Conservation (phyloP, 352 stramenopile species). For the Blastocystis sp. region DNA sequence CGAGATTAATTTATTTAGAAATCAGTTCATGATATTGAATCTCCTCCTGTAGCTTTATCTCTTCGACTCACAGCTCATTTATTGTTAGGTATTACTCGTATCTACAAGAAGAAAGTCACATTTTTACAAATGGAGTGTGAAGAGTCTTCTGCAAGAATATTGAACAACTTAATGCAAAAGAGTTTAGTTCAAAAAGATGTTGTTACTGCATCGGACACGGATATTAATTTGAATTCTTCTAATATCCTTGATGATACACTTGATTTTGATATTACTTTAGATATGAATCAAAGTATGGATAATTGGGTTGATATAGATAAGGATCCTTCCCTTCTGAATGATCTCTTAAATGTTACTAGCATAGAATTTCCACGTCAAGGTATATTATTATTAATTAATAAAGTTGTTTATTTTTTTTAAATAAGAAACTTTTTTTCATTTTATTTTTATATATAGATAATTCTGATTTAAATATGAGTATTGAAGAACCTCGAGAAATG, state of each 20-base stretch:
- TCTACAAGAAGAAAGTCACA: conserved; percentile 6
- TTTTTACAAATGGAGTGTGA: conserved; percentile 1
- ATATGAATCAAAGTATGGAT: conserved; percentile 2
- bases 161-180: not conserved
- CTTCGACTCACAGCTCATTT: conserved; percentile 3
- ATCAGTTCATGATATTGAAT: not conserved
- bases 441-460: too few species aligned
- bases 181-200: not conserved
- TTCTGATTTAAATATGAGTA: too few species aligned
- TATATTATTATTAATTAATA: too few species aligned
- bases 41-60: not conserved
- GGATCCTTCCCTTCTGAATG: too few species aligned
- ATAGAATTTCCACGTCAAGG: too few species aligned
- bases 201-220: not conserved
- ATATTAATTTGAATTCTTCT: not conserved
- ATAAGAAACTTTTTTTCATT: too few species aligned
- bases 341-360: too few species aligned
- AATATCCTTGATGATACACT: not conserved
- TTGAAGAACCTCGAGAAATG: too few species aligned
- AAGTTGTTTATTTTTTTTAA: too few species aligned
- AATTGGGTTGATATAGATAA: not conserved
- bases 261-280: conserved; percentile 9
- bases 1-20: not conserved
- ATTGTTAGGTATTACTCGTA: conserved; percentile 1
- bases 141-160: not conserved